A percentile compares a stretch with the other conserved stretches of the same genome.
Evolutionary conservation across 169 alveolate species (phyloP).

Genomic region (Plasmodium malariae): DNA sequence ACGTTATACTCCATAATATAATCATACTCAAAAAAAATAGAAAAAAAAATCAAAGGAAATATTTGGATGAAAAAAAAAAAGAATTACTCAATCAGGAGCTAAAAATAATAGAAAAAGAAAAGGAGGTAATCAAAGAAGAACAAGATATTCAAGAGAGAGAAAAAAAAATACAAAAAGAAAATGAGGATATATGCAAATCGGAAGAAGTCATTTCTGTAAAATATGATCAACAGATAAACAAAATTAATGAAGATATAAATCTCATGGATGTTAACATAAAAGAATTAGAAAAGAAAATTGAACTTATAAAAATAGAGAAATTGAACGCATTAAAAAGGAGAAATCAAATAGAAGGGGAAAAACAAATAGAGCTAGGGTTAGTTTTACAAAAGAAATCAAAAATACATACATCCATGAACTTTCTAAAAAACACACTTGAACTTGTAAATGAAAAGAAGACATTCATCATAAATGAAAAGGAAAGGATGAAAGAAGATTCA

Average conservation of each 20-base stretch:
- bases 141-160: constrained; percentile 1
- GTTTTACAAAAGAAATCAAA: constrained; percentile 13
- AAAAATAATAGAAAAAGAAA: constrained; percentile 29
- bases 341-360: constrained; percentile 22
- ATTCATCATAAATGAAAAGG: constrained; percentile 9
- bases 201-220: background rate
- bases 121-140: constrained; percentile 29
- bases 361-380: constrained; percentile 8
- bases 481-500: constrained; percentile 6
- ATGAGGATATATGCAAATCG: background rate
- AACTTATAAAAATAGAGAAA: constrained; percentile 23
- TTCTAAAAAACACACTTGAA: constrained; percentile 19
- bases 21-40: constrained; percentile 21
- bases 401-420: constrained; percentile 30
- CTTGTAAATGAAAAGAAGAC: constrained; percentile 21
- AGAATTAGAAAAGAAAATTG: constrained; percentile 32
- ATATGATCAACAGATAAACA: constrained; percentile 24
- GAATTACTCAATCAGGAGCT: constrained; percentile 3
- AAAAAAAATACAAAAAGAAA: constrained; percentile 11
- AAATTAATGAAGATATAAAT: constrained; percentile 24
- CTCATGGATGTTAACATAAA: constrained; percentile 27
- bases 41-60: constrained; percentile 18
- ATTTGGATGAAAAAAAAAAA: constrained; percentile 19
- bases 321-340: background rate
- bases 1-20: constrained; percentile 39